Evolutionary conservation across 2,329 filamentous ascomycete species (phyloP).

Genomic region (Cytospora mali): DNA sequence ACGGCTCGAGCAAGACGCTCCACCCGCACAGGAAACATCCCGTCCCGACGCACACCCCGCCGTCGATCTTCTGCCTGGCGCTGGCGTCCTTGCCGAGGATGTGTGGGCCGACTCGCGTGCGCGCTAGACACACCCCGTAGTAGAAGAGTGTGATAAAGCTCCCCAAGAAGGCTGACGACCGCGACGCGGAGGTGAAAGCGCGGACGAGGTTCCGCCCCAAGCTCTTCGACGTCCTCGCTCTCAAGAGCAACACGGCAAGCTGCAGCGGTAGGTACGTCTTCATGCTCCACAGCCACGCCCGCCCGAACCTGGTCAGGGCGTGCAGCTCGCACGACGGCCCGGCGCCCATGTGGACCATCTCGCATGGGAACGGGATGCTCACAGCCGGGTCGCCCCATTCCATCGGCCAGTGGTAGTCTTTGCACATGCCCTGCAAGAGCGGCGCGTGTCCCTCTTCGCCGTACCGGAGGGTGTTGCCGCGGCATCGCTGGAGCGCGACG

Average conservation of each 20-base stretch:
- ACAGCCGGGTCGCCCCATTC: conserved; percentile 72
- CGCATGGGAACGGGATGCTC: conserved; percentile 75
- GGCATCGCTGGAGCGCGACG: conserved; percentile 69
- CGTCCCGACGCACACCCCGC: conserved; percentile 68
- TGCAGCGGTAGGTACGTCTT: conserved; percentile 77
- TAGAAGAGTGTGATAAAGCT: conserved; percentile 80
- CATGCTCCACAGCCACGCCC: conserved; percentile 74
- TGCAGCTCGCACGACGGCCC: conserved; percentile 76
- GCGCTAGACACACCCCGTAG: conserved; percentile 78
- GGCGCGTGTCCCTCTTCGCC: conserved; percentile 70
- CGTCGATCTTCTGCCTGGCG: conserved; percentile 56
- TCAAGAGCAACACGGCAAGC: conserved; percentile 55
- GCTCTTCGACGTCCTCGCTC: conserved; percentile 50
- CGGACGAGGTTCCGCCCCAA: conserved; percentile 43
- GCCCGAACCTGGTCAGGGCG: conserved; percentile 66
- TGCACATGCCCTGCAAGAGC: conserved; percentile 72
- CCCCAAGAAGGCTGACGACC: conserved; percentile 77
- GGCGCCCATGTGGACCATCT: conserved; percentile 80
- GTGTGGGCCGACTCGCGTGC: conserved; percentile 72
- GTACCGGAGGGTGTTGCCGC: conserved; percentile 67
- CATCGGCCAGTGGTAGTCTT: conserved; percentile 68
- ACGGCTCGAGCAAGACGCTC: conserved; percentile 75
- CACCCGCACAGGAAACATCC: conserved; percentile 79
- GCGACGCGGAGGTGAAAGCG: conserved; percentile 61
- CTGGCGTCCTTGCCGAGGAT: conserved; percentile 58